These are phyloP conservation scores for Hypericum androsaemum DNA, from an alignment of 345 rosid genomes.

Conservation along the genomic window DNA sequence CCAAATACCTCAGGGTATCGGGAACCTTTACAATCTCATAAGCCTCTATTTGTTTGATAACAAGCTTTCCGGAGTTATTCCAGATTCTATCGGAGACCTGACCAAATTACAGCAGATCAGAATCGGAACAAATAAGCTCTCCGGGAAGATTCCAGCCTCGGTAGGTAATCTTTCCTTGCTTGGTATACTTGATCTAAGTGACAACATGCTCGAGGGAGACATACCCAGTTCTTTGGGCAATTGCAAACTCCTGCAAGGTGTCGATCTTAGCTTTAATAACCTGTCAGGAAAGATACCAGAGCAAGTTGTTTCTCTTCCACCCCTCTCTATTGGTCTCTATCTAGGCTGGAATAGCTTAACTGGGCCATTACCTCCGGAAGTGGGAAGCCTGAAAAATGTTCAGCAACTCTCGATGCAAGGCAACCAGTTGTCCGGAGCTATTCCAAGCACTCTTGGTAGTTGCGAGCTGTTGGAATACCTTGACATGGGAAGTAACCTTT, in stretches of 20 bases:
- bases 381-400: conserved; percentile 12
- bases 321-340: conserved; percentile 19
- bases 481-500: conserved; percentile 6
- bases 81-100: conserved; percentile 11
- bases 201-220: conserved; percentile 15
- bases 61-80: conserved; percentile 12
- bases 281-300: conserved; percentile 26
- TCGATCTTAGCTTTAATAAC: conserved; percentile 12
- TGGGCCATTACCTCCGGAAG: conserved; percentile 21
- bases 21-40: conserved; percentile 7
- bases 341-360: conserved; percentile 20
- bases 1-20: conserved; percentile 13
- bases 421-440: conserved; percentile 17
- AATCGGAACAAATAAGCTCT: conserved; percentile 3
- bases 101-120: neutral
- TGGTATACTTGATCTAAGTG: neutral
- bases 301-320: conserved; percentile 18
- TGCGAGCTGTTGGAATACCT: conserved; percentile 13
- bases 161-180: conserved; percentile 10
- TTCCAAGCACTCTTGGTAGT: conserved; percentile 17
- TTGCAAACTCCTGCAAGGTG: neutral
- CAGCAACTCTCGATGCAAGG: conserved; percentile 13
- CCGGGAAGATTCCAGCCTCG: conserved; percentile 7
- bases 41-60: neutral
- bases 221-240: conserved; percentile 16